These are phyloP conservation scores for Xylaria sp. DNA, from an alignment of 2,329 filamentous ascomycete species.

Conservation along the genomic window DNA sequence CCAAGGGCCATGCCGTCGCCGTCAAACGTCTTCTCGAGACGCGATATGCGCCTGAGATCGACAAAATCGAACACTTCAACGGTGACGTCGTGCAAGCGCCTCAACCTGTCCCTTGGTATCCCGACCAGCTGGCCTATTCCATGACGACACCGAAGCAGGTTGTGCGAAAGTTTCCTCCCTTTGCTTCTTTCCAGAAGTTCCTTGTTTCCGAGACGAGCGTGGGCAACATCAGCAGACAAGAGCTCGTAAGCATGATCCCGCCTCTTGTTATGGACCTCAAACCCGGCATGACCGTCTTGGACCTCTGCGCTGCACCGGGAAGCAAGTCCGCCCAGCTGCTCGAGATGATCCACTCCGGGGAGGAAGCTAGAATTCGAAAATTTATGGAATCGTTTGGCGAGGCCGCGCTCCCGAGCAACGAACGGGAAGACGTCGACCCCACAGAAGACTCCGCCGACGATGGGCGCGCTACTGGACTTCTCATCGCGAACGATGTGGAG, in stretches of 20 bases:
- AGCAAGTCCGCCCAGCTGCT: conserved; percentile 96
- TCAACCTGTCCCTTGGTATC: conserved; percentile 86
- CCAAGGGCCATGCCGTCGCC: conserved; percentile 90
- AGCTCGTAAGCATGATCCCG: conserved; percentile 98
- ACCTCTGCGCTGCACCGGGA: conserved; percentile 94
- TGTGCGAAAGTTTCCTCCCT: conserved; percentile 89
- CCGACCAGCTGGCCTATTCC: conserved; percentile 91
- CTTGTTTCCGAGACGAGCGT: conserved; percentile 96
- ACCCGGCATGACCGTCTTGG: conserved; percentile 90
- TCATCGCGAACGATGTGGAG: conserved; percentile 95
- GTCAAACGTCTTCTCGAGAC: conserved; percentile 88
- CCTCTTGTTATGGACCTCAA: conserved; percentile 89
- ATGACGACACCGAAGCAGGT: conserved; percentile 99
- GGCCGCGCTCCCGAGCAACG: conserved; percentile 26
- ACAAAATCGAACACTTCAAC: conserved; percentile 80
- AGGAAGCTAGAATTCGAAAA: conserved; percentile 82
- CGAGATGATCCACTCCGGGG: conserved; percentile 90
- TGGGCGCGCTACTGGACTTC: conserved; percentile 85
- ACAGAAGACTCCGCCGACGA: conserved; percentile 70
- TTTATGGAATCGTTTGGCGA: conserved; percentile 65
- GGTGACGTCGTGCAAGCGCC: conserved; percentile 83
- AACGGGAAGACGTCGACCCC: conserved; percentile 61
- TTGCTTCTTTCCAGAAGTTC: conserved; percentile 96
- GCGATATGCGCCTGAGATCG: conserved; percentile 89
- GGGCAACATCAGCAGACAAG: conserved; percentile 96